These are phyloP conservation scores for Aechmea fasciata DNA, from an alignment of 176 grass and related monocot genomes.

Conservation along the genomic window DNA sequence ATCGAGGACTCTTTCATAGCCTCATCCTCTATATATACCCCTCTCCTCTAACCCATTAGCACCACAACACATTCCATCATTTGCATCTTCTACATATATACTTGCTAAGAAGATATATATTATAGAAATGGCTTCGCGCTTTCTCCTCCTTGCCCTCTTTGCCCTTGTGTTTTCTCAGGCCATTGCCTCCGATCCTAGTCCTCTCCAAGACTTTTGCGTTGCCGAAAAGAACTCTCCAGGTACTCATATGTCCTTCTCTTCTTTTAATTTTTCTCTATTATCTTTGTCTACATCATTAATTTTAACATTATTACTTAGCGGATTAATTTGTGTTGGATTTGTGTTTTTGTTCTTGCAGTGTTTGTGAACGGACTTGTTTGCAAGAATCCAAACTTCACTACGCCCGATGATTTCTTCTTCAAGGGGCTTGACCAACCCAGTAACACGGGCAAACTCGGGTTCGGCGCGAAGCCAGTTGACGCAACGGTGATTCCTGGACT, in stretches of 20 bases:
- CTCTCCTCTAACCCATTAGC: too few relatives aligned
- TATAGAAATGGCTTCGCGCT: conserved; percentile 19
- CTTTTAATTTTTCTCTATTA: too few relatives aligned
- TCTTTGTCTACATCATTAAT: background rate
- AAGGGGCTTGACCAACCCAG: conserved; percentile 15
- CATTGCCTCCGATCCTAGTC: conserved; percentile 22
- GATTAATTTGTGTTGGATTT: too few relatives aligned
- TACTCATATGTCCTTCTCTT: background rate
- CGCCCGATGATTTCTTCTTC: conserved; percentile 27
- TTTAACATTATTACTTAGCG: background rate
- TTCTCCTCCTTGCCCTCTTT: conserved; percentile 12
- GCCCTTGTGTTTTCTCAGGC: background rate
- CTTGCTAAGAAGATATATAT: background rate
- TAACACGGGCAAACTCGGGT: conserved; percentile 21
- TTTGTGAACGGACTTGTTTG: conserved; percentile 27
- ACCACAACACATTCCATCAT: too few relatives aligned
- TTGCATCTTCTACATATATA: too few relatives aligned
- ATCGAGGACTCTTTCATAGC: background rate
- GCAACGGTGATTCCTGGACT: conserved; percentile 4
- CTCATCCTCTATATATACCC: too few relatives aligned
- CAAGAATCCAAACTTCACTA: conserved; percentile 14
- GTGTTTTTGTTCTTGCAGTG: conserved; percentile 3
- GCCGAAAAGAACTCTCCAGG: conserved; percentile 1
- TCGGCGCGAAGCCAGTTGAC: conserved; percentile 15
- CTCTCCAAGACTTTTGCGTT: conserved; percentile 28